These are phyloP conservation scores for Zanthoxylum bungeanum DNA, from an alignment of 345 rosid genomes.

Conservation along the genomic window DNA sequence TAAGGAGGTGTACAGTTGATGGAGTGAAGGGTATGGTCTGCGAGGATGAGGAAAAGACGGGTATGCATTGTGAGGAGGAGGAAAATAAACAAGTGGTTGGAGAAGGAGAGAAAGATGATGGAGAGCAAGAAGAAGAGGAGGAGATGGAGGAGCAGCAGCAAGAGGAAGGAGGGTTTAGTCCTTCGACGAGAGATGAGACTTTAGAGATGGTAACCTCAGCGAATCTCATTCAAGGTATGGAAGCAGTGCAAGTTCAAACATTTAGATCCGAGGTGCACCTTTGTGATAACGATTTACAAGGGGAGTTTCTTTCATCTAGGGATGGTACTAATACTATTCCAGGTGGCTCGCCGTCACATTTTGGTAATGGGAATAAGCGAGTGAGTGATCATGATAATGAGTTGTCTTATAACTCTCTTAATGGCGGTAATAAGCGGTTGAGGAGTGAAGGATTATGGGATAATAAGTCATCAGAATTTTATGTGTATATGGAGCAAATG, in stretches of 20 bases:
- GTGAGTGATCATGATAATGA: conserved; percentile 51
- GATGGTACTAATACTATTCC: conserved; percentile 45
- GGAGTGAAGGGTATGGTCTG: conserved; percentile 9
- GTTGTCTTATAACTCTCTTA: conserved; percentile 41
- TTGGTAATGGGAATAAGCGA: conserved; percentile 59
- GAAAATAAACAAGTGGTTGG: conserved; percentile 11
- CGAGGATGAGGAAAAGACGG: conserved; percentile 25
- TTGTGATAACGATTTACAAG: conserved; percentile 39
- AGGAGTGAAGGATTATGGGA: conserved; percentile 61
- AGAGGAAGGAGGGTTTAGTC: conserved; percentile 40
- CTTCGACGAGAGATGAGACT: conserved; percentile 39
- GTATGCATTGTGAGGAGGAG: conserved; percentile 17
- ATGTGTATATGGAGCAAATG: conserved; percentile 46
- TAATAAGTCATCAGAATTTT: conserved; percentile 43
- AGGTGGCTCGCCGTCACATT: conserved; percentile 48
- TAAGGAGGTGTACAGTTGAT: conserved; percentile 42
- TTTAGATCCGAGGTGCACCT: conserved; percentile 53
- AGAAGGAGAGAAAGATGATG: conserved; percentile 25
- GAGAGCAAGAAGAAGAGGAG: conserved; percentile 30
- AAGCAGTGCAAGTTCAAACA: conserved; percentile 40
- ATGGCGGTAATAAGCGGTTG: conserved; percentile 60
- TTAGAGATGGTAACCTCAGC: conserved; percentile 47
- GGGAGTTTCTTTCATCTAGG: conserved; percentile 60
- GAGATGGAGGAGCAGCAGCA: conserved; percentile 38
- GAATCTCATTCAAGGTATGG: conserved; percentile 66